Base-by-base conservation (phyloP, 2,329 filamentous ascomycete species). In the Paraconiothyrium sp. region DNA sequence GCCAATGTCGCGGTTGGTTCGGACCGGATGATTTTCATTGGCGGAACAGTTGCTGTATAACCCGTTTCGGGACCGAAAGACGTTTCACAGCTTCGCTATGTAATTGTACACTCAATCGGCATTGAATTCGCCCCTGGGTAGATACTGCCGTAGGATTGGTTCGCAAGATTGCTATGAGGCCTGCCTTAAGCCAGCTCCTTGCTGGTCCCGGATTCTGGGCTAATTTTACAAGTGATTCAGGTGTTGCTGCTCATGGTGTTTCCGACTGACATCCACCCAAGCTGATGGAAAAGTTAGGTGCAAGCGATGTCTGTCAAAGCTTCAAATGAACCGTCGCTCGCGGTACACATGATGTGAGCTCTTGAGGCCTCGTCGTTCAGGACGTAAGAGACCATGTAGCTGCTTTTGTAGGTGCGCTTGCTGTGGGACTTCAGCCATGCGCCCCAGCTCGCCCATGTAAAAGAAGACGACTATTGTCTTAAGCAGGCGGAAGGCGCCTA, bases 1-100 rank as follows among this genome's bases (percentile, higher is more conserved):
- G 61, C 16, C 60, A 59, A 60, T 50, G 32, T 54, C 37, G 51
- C 57, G 61, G 61, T 35, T 49, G 60, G 49, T 46, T 22, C 57
- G 61, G 57, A 60, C 57, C 61, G 57, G 44, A 37, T 7, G 9
- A 10, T 27, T 20, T 27, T 57, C 14, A 56, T 59, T 62, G 46
- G 60, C 44, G 37, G 57, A 46, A 56, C 22, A 41, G 34, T 22
- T 37, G 20, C 16, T 34, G 27, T 11, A 41, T 50, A 46, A 30
- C 56, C 44, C 39, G 27, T 50, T 58, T 14, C 20, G 20, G 56
- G 16, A 35, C 22, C 39, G 34, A 49, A 27, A 56, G 20, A 48
- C 37, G 47, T 54, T 20, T 37, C 39, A 20, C 7, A 41, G 6
- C 7, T 37, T 20, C n/a, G 16, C 39, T 41, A 41, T 41, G 39